Evolutionary conservation across 305 asterid genomes (phyloP), one percentile per base, ranked within the genome.

Genomic region (Solanum hybrid): DNA sequence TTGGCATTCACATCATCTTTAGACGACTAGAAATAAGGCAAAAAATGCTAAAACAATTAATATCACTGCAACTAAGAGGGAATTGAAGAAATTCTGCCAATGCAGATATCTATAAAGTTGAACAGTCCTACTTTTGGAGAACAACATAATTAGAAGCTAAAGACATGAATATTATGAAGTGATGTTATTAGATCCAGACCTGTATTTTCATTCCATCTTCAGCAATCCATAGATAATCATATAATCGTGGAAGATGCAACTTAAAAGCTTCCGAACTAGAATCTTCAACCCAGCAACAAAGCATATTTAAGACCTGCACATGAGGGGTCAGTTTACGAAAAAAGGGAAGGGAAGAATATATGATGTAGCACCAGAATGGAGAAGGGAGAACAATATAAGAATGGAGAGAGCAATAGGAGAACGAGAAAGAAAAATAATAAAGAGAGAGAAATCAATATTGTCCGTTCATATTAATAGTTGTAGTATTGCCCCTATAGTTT

Each of bases 181-280:
- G 51, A 78, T 78, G n/a, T 78, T 37, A 77, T n/a, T 72, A 51
- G 35, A 91, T 77, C 32, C 19, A 27, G 35, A 91, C 93, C 93
- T 89, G 92, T 86, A 91, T 86, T 85, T 90, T 91, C 92, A 90
- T 91, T 78, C 92, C 93, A 89, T 91, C 91, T 82, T 91, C 93
- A 12, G 92, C 89, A 37, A 91, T 84, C 91, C 93, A 90, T 29
- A 91, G 37, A 42, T 91, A 90, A 66, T 91, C 92, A 5, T 90
- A 92, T 24, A 91, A 22, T 22, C 93, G 34, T 27, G 92, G 91
- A 45, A 91, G 90, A 76, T 91, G 92, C 22, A 89, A 86, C 88
- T 86, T 91, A 81, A 90, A 90, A 69, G 89, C 85, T 35, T 91
- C 91, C 14, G 90, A 91, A 38, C 87, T 66, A 4, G 93, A 92